Conservation (phyloP, 352 stramenopile genomes). For the Globisporangium heterothallicum region DNA sequence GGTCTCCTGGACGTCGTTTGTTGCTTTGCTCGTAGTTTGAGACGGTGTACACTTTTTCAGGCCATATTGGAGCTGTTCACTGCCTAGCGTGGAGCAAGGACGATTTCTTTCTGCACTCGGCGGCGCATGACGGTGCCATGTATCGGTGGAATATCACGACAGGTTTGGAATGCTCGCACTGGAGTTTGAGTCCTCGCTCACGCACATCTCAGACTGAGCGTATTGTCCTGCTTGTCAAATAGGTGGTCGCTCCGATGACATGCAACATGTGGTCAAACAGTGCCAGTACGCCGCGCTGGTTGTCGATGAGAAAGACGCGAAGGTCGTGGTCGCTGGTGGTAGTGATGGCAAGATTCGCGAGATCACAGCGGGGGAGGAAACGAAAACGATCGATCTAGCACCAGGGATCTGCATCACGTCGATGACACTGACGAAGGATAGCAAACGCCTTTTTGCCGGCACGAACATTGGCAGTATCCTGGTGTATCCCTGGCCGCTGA, state of each 20-base stretch:
- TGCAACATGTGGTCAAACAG: conserved; percentile 73
- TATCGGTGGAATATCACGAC: conserved; percentile 70
- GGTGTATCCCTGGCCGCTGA: conserved; percentile 58
- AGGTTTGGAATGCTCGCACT: no score
- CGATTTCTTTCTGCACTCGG: conserved; percentile 73
- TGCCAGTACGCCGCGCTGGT: conserved; percentile 63
- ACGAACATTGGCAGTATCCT: conserved; percentile 59
- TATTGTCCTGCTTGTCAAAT: neutral
- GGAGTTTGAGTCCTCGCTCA: neutral
- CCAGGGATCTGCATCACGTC: conserved; percentile 34
- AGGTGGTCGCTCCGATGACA: conserved; percentile 62
- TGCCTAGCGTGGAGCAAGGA: conserved; percentile 63
- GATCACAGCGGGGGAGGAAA: conserved; percentile 55
- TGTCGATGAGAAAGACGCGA: conserved; percentile 44
- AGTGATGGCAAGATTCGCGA: conserved; percentile 69
- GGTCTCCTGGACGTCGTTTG: no score
- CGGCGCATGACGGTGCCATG: conserved; percentile 70
- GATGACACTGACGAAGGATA: conserved; percentile 56
- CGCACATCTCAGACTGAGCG: neutral
- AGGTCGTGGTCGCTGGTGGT: conserved; percentile 44
- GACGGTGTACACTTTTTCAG: conserved; percentile 61
- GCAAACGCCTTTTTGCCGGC: conserved; percentile 58
- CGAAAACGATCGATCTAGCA: conserved; percentile 39
- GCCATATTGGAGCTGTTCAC: conserved; percentile 73
- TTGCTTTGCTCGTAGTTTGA: conserved; percentile 29